Base-by-base conservation (phyloP, 192 early-diverging fungal species). In the Umbelopsis ramanniana region DNA sequence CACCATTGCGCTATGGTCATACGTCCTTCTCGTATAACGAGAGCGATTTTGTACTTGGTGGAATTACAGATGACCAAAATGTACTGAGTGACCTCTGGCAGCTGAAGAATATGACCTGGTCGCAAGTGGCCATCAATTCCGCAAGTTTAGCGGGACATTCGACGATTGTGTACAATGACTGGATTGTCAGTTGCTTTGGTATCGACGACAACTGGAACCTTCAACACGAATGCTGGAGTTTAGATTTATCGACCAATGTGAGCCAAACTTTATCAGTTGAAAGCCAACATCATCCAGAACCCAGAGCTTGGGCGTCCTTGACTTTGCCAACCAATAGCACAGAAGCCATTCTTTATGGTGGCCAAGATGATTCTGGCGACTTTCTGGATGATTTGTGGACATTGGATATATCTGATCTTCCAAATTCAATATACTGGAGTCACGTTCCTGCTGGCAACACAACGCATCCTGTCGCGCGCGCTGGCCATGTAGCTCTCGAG, bases 131-230 rank as follows among this genome's bases (percentile, higher is more conserved):
- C 15, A 22, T 23, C 23, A 29, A 37, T 53, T 5, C 69, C 22
- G 23, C 22, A 46, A 37, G 33, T 29, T 5, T 70, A 23, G 69
- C 48, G 3, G 43, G 22, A 12, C 69, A 70, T 53, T 70, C 48
- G 14, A 38, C 69, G 24, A 43, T 70, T 14, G 38, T 38, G 29
- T 52, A 38, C 50, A 53, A 33, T 17, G 21, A 70, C 15, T 54
- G 53, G 37, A 43, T 70, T 14, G 69, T 70, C 21, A 70, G 69
- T 17, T 70, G 69, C 50, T 70, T 70, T 53, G 69, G 69, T 9
- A 23, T 22, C 8, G 33, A 70, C 29, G 2, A 8, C 33, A 21
- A 70, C 21, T 24, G 23, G 12, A 70, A 26, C 26, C 6, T 15
- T 4, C 24, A 23, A 8, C 50, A 22, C 9, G 6, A 70, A 35